Percentiles rank a stretch among this genome's conserved stretches.
Evolutionary conservation across 495 filamentous ascomycete genomes (phyloP).

Genomic region (Astrocystis sublimbata): DNA sequence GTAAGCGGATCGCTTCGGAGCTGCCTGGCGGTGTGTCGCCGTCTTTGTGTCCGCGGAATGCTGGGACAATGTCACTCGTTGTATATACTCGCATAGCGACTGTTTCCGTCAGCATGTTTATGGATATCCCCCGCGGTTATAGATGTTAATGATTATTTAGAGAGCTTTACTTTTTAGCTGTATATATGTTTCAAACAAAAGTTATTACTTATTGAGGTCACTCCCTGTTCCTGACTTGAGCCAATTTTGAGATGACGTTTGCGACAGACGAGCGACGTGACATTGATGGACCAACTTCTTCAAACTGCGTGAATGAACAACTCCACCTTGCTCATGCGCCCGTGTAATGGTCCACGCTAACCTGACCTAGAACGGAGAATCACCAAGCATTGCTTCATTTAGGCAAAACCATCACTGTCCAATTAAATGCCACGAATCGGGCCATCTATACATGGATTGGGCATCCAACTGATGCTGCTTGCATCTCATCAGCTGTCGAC

Average conservation of each 20-base stretch:
- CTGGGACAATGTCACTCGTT: slow-evolving; percentile 4
- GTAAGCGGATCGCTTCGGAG: slow-evolving; percentile 21
- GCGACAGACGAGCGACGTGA: background rate
- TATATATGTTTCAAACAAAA: slow-evolving; percentile 1
- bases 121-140: slow-evolving; percentile 11
- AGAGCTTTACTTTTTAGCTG: background rate
- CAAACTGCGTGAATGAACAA: background rate
- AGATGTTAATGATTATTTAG: slow-evolving; percentile 11
- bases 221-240: background rate
- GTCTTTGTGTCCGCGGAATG: background rate
- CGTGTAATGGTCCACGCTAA: slow-evolving; percentile 17
- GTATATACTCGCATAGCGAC: slow-evolving; percentile 16
- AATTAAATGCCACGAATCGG: slow-evolving; percentile 4
- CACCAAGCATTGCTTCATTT: slow-evolving; percentile 8
- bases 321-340: background rate
- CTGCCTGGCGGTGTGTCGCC: background rate
- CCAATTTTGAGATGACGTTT: background rate
- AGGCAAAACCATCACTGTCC: slow-evolving; percentile 23
- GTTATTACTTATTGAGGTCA: background rate
- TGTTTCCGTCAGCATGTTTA: slow-evolving; percentile 5
- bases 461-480: background rate
- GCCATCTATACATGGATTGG: background rate
- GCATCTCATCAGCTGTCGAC: background rate
- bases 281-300: background rate
- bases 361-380: slow-evolving; percentile 27